Evolutionary conservation across 345 rosid genomes (phyloP).

Genomic region (Adansonia digitata): DNA sequence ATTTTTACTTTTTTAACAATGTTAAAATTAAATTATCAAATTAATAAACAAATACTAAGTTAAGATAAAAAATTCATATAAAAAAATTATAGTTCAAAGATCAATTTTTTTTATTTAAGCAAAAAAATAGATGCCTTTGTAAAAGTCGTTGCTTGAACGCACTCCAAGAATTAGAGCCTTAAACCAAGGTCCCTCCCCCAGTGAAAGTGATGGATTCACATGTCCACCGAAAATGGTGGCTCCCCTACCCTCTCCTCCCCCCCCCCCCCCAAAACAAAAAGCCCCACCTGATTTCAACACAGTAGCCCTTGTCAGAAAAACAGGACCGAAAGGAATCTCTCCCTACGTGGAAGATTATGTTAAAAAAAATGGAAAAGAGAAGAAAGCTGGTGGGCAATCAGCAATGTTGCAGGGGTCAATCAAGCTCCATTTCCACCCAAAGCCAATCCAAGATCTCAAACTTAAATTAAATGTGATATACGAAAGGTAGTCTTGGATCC

Average conservation of each 20-base stretch:
- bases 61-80: no score
- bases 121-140: constrained; percentile 35
- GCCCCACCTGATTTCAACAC: constrained; percentile 29
- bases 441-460: background rate
- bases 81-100: no score
- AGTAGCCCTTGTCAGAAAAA: background rate
- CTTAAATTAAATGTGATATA: background rate
- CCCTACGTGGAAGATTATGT: background rate
- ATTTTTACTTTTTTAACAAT: no score
- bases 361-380: background rate
- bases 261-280: no score
- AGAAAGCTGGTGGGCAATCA: background rate
- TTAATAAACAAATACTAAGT: no score
- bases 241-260: constrained; percentile 24
- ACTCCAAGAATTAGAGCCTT: constrained; percentile 22
- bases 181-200: background rate
- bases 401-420: constrained; percentile 2
- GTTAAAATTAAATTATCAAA: no score
- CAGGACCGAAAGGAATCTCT: constrained; percentile 22
- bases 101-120: no score
- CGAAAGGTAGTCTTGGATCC: constrained; percentile 27
- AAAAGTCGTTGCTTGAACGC: constrained; percentile 49
- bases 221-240: constrained; percentile 30
- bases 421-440: background rate
- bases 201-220: constrained; percentile 38